Percentiles rank a stretch among this genome's conserved stretches.
phyloP scores from a whole-genome alignment of 169 alveolate genomes.

The Besnoitia besnoiti region DNA sequence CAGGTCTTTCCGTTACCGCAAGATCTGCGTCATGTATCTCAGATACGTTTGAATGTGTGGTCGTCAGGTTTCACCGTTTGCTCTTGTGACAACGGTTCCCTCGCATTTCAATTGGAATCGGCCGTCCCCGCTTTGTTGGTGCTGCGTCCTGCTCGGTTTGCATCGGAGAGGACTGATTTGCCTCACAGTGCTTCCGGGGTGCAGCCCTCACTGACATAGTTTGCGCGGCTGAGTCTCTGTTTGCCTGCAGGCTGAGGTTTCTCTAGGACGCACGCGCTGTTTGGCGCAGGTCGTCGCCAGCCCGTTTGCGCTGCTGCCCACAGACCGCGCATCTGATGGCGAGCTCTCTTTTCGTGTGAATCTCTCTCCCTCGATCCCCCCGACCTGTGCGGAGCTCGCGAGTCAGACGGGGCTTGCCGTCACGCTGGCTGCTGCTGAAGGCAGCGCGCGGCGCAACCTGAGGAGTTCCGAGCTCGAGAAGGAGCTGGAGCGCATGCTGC shows the following conservation, averaged over 20 bases:
- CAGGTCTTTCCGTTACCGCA: not conserved
- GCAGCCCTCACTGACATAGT: not conserved
- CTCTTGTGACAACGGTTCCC: not conserved
- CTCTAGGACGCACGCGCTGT: conserved; percentile 71
- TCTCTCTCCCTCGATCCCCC: not conserved
- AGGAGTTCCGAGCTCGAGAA: conserved; percentile 52
- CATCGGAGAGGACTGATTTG: no score
- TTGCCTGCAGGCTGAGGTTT: conserved; percentile 47
- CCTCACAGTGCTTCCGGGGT: not conserved
- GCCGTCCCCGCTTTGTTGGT: not conserved
- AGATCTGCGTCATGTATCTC: not conserved
- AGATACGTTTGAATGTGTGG: not conserved
- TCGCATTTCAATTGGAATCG: not conserved
- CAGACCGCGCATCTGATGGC: conserved; percentile 73
- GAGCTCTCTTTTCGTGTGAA: conserved; percentile 52
- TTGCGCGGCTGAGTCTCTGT: not conserved
- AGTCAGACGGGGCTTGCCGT: not conserved
- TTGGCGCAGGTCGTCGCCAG: conserved; percentile 61
- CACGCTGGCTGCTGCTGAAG: conserved; percentile 63
- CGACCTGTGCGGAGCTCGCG: not conserved
- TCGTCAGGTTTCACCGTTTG: not conserved
- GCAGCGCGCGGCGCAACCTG: not conserved
- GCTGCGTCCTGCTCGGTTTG: no score
- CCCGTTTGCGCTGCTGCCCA: conserved; percentile 67
- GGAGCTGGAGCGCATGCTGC: conserved; percentile 56